Evolutionary conservation across 2,329 filamentous ascomycete genomes (phyloP), one percentile per base, ranked within the genome.

Genomic region (Fonsecaea erecta): DNA sequence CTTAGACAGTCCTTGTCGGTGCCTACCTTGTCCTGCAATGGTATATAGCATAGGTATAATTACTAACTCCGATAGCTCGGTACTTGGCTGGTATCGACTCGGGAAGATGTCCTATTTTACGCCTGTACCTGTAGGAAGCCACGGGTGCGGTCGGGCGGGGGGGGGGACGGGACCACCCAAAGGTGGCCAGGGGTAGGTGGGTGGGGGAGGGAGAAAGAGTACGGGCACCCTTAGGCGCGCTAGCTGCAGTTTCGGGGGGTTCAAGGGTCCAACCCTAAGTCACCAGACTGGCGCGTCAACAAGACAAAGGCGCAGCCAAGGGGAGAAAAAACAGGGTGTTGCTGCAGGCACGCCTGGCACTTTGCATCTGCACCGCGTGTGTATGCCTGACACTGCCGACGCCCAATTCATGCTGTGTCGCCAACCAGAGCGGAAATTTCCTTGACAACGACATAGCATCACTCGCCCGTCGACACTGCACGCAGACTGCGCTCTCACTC

Each of bases 291-390:
- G 30, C 57, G 57, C 57, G 57, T 37, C 57, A 48, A 48, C 43
- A 12, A 26, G 43, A 14, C 43, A 26, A 48, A 26, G 43, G 8
- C 43, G 24, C 24, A 46, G 32, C 32, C 55, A 60, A 43, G 43
- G 43, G 21, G 26, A 24, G 35, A 48, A 12, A 35, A 52, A 48
- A 12, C 34, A 60, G 46, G 21, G n/a, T 35, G 30, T 48, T 16
- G 48, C 46, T 16, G 46, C 46, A 56, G 43, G 48, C 57, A 52
- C 57, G 43, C 28, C 57, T 35, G 57, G 28, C 57, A 60, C 57
- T 52, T 26, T 48, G 43, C 40, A 46, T 46, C 40, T 46, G 40
- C 56, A 54, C 48, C 21, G 48, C 58, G 58, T 34, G n/a, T 61
- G 30, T 46, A 32, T 52, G 37, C 58, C 40, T 40, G 14, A 34